These are phyloP conservation scores for Urochloa ruziziensis DNA, from an alignment of 176 grass and related monocot genomes.

Conservation along the genomic window DNA sequence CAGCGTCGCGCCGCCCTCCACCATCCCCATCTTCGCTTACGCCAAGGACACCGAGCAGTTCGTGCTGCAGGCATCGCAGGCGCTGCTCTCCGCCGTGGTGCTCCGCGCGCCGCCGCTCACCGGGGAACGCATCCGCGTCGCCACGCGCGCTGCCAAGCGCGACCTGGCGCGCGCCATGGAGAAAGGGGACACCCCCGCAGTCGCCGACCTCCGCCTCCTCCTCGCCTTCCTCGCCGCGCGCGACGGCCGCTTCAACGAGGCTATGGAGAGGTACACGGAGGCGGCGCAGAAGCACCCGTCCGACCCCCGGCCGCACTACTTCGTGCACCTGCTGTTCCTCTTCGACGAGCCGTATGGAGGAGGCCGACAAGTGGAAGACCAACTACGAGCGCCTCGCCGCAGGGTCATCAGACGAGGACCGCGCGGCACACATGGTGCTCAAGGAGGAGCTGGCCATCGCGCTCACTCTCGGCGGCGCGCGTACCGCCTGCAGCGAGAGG, in stretches of 20 bases:
- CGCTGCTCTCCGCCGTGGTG: not conserved
- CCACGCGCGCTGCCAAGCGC: not conserved
- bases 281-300: not conserved
- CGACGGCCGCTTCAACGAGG: not conserved
- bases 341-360: not conserved
- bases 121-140: not conserved
- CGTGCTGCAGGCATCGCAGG: not conserved
- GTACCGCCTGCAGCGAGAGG: not conserved
- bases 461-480: not conserved
- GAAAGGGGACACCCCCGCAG: not conserved
- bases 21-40: not conserved
- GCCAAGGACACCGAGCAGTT: not conserved
- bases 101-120: conserved; percentile 1
- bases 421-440: not conserved
- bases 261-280: not conserved
- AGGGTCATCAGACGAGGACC: not conserved
- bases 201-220: conserved; percentile 8
- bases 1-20: not conserved
- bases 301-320: not conserved
- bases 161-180: not conserved
- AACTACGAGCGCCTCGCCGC: not conserved
- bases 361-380: not conserved
- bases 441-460: not conserved
- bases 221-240: conserved; percentile 10
- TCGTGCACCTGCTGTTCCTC: not conserved